Percentiles rank a stretch among this genome's conserved stretches.
Evolutionary conservation across 768 basidiomycete species (phyloP).

Genomic region (Naematelia aurantialba): DNA sequence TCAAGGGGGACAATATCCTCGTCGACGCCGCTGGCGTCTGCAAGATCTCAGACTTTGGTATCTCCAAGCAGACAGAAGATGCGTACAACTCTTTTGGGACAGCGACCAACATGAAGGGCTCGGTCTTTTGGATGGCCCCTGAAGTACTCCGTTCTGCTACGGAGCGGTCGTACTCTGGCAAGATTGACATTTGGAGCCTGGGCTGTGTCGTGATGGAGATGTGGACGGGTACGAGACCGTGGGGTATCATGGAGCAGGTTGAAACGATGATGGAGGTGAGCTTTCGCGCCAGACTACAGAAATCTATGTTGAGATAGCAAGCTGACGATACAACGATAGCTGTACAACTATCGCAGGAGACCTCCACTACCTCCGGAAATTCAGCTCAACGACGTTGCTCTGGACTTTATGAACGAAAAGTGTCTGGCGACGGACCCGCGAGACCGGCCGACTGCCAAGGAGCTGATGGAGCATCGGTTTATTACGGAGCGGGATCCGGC

Average conservation of each 20-base stretch:
- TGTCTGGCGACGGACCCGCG: constrained; percentile 90
- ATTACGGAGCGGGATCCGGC: constrained; percentile 39
- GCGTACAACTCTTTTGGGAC: constrained; percentile 66
- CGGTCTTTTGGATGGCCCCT: constrained; percentile 99
- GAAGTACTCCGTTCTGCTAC: constrained; percentile 78
- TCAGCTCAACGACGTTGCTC: constrained; percentile 66
- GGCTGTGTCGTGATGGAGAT: constrained; percentile 99
- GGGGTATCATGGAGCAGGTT: constrained; percentile 79
- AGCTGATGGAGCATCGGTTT: constrained; percentile 72
- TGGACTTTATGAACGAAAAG: constrained; percentile 72
- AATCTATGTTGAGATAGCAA: not conserved
- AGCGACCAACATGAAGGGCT: constrained; percentile 91
- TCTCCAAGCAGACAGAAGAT: constrained; percentile 90
- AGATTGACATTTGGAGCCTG: constrained; percentile 92
- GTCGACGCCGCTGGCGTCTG: constrained; percentile 87
- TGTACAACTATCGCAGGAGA: constrained; percentile 75
- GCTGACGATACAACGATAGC: constrained; percentile 52
- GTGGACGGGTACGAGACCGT: constrained; percentile 95
- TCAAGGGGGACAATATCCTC: constrained; percentile 97
- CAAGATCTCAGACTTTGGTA: constrained; percentile 92
- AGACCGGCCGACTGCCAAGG: constrained; percentile 72
- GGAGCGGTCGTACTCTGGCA: constrained; percentile 83
- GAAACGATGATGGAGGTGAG: constrained; percentile 91
- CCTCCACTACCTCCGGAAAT: constrained; percentile 88
- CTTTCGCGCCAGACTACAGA: constrained; percentile 10